Evolutionary conservation across 1,139 yeast species (phyloP), one percentile per base, ranked within the genome.

Genomic region (Debaryomycetaceae sp.): DNA sequence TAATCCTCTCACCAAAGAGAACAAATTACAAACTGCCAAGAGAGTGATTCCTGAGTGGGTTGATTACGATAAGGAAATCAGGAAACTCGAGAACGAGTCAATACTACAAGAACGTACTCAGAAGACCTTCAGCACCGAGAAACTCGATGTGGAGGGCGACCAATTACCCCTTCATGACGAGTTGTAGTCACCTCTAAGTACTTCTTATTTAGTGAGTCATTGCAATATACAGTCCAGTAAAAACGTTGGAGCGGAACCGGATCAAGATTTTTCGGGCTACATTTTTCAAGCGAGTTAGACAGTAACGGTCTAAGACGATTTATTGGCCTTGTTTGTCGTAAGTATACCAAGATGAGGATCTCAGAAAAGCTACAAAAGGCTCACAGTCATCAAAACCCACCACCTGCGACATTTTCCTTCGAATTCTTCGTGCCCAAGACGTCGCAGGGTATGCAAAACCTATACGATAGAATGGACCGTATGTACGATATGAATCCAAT

Each of bases 371-470:
- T 76, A 49, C 51, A 55, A 34, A 71, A 66, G 51, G 72, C 78
- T 31, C 81, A 75, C 48, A 49, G 59, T 35, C 49, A 60, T 57
- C 46, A 74, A 57, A 46, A 55, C 37, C 63, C 70, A 13, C 68
- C 78, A 9, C 65, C 66, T 6, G 70, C 93, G 5, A 88, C 97
- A 5, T 93, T 88, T 65, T 91, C 98, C 41, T 93, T 91, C 59
- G 99, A 93, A 72, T 93, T 88, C 70, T 93, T 93, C 63, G 97
- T 93, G n/a, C 99, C 99, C 39, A 93, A 93, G 72, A 93, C 99
- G 0, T 77, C 95, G 23, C 97, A 93, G 65, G 99, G 99, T 63
- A 95, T 91, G 31, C 97, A 91, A 64, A 93, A 93, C 62, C 75
- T 93, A 47, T 93, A 91, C 67, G 99, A 93, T 64, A 80, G 99